Evolutionary conservation across 169 alveolate species (phyloP).

Genomic region (Eimeria brunetti): DNA sequence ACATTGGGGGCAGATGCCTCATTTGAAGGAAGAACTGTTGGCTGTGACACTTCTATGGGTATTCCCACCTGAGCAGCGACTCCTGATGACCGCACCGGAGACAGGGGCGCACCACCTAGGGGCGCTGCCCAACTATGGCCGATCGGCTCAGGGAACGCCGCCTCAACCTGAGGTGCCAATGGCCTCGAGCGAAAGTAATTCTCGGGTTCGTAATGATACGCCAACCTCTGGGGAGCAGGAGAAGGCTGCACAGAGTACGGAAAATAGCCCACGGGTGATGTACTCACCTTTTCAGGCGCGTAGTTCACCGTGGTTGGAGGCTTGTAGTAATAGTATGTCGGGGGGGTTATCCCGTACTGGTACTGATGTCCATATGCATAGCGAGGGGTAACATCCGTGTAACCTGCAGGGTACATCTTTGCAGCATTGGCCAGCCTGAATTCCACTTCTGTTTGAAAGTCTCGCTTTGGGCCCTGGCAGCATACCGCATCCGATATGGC

Average conservation of each 20-base stretch:
- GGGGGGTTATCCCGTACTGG: not conserved
- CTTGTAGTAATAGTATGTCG: not conserved
- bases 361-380: not conserved
- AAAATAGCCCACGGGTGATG: not conserved
- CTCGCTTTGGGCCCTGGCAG: constrained; percentile 61
- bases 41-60: not conserved
- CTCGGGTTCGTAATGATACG: constrained; percentile 21
- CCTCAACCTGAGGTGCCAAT: not conserved
- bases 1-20: not conserved
- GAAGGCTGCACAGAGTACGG: not conserved
- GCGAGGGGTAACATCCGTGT: not conserved
- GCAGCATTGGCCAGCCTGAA: constrained; percentile 38
- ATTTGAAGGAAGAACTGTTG: not conserved
- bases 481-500: constrained; percentile 53
- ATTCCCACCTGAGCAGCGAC: not conserved
- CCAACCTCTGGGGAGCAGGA: not conserved
- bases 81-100: not conserved
- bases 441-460: constrained; percentile 33
- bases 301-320: not conserved
- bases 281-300: not conserved
- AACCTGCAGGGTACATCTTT: constrained; percentile 51
- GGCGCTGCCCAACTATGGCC: constrained; percentile 17
- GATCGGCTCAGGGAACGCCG: not conserved
- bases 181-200: not conserved
- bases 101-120: not conserved